A percentile compares a stretch with the other conserved stretches of the same genome.
Evolutionary conservation across 352 stramenopile species (phyloP).

Genomic region (Phytophthora nicotianae): DNA sequence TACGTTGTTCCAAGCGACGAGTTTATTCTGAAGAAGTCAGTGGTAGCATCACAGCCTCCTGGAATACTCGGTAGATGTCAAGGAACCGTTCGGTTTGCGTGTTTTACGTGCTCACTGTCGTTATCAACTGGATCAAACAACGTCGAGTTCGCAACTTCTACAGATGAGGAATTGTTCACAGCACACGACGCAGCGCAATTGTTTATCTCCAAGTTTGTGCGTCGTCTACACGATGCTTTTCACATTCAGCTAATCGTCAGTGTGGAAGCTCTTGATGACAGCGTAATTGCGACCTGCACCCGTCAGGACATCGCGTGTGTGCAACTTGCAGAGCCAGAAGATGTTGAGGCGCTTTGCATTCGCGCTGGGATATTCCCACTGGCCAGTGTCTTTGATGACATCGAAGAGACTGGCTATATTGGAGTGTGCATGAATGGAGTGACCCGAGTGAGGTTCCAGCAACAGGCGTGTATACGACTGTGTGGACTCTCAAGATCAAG

Average conservation of each 20-base stretch:
- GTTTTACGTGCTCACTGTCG: slow-evolving; percentile 45
- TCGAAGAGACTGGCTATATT: slow-evolving; percentile 38
- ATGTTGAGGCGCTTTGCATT: slow-evolving; percentile 51
- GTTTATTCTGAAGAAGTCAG: slow-evolving; percentile 63
- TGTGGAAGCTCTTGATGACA: slow-evolving; percentile 49
- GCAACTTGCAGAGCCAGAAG: slow-evolving; percentile 57
- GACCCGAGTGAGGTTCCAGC: slow-evolving; percentile 41
- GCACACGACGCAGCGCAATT: slow-evolving; percentile 23
- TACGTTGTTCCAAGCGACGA: slow-evolving; percentile 44
- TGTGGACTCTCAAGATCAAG: slow-evolving; percentile 25
- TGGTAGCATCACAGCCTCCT: slow-evolving; percentile 50
- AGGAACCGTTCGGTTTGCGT: slow-evolving; percentile 41
- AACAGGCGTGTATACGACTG: slow-evolving; percentile 47
- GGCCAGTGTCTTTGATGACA: slow-evolving; percentile 58
- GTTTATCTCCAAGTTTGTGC: slow-evolving; percentile 43
- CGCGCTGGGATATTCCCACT: slow-evolving; percentile 46
- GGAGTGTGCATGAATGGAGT: slow-evolving; percentile 41
- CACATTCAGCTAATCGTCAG: slow-evolving; percentile 53
- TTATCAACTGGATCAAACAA: slow-evolving; percentile 42
- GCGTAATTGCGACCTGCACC: slow-evolving; percentile 50
- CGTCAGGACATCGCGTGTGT: slow-evolving; percentile 61
- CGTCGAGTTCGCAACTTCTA: slow-evolving; percentile 33
- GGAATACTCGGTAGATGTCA: slow-evolving; percentile 20
- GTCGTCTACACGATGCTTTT: slow-evolving; percentile 19
- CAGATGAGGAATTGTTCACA: slow-evolving; percentile 34